Evolutionary conservation across 2,329 filamentous ascomycete species (phyloP), one percentile per base, ranked within the genome.

Genomic region (Bipolaris zeicola): DNA sequence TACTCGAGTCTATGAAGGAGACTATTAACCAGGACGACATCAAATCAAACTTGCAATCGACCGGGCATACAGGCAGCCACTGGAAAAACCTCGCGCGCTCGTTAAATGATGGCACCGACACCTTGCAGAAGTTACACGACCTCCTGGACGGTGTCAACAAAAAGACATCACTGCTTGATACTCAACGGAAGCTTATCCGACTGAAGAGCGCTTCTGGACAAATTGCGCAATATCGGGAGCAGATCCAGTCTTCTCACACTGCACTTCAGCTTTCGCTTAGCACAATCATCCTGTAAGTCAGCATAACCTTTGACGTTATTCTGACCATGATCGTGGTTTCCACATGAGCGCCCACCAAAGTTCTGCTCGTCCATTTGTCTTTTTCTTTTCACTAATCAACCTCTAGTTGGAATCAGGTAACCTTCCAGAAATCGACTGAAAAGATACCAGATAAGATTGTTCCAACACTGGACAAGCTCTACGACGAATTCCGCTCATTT

Each of bases 211-310:
- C 63, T 6, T 52, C 59, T 13, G 59, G 59, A 8, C 61, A 65
- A 18, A 67, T 70, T 20, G 38, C 48, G n/a, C 36, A 43, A 1
- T 66, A 60, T 46, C 51, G 64, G 28, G 57, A 67, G 11, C 61
- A 67, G 53, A 63, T 66, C 11, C 64, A 68, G 43, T 61, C 59
- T 10, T 66, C 68, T 50, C 61, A 55, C n/a, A 59, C 59, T 36
- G 63, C 64, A 31, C 42, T 70, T 31, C 66, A 66, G 36, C 42
- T 68, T 11, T 65, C 63, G 6, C 58, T 68, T 6, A 65, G 61
- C 36, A 70, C 66, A 2, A 52, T 70, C 11, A 63, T 68, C 18
- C 51, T 68, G 66, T 69, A 51, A 61, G 66, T 64, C 6, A 18
- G 38, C n/a, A 34, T 55, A 3, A n/a, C 36, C 33, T 13, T 13